Evolutionary conservation across 2,329 filamentous ascomycete genomes (phyloP), one percentile per base, ranked within the genome.

Genomic region (Fusarium chaquense): DNA sequence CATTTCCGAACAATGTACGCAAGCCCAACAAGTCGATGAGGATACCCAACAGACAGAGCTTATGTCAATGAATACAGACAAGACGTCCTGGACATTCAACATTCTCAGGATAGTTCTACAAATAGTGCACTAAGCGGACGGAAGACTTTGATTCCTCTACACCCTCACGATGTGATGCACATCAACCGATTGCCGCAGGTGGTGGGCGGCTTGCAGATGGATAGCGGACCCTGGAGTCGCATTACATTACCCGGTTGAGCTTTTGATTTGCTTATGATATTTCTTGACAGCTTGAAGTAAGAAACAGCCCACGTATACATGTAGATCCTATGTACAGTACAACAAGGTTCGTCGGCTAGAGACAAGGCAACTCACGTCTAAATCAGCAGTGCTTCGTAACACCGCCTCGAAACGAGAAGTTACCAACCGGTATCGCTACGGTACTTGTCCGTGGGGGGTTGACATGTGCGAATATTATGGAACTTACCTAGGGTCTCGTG

Each of bases 161-260:
- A 67, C 57, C 62, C 55, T 62, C 67, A 51, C 30, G 36, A 65
- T 58, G 30, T 40, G 22, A 46, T 33, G 41, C 28, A 52, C 46
- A 67, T 46, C 50, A 40, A 44, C 47, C 10, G 32, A 69, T 62
- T 67, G 35, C 53, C 54, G 62, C 46, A 53, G 57, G 59, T 71
- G 68, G 67, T 61, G 68, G 65, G 38, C 68, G 60, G 57, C 65
- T 69, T 71, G 69, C 69, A 71, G 47, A 56, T 51, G 35, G 35
- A 51, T 28, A 53, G 58, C 54, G 63, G 67, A 60, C 58, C 67
- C 67, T 70, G 51, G 61, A 65, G 58, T 49, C 22, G 53, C 62
- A 67, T 51, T 66, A 30, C 62, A 67, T 51, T 66, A 30, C 67
- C 44, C 62, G 41, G 18, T 45, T 26, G 16, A 60, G 46, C 41